Conservation (phyloP, 2,329 filamentous ascomycete genomes). For the Sporothrix mexicana region DNA sequence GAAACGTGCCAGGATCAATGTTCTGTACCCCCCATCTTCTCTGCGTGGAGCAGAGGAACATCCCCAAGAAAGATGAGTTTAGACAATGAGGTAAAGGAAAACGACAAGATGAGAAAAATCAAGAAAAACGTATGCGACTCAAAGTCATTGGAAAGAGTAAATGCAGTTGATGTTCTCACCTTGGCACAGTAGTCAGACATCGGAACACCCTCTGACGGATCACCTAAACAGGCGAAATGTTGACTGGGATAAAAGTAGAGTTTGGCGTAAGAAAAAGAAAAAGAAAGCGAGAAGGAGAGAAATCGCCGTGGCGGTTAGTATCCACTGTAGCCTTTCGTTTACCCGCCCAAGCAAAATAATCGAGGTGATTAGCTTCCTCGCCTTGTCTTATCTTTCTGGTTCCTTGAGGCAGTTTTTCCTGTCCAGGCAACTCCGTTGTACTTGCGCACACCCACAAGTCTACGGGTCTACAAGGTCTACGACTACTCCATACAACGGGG, state of each 20-base stretch:
- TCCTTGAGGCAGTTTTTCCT: background rate
- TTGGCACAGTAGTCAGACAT: too few relatives aligned
- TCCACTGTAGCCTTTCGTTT: conserved; percentile 1
- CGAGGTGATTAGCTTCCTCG: too few relatives aligned
- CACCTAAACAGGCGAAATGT: conserved; percentile 7
- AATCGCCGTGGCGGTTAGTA: background rate
- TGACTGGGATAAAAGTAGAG: background rate
- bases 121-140: background rate
- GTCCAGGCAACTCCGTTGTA: conserved; percentile 2
- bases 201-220: background rate
- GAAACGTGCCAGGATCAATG: background rate
- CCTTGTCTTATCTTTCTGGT: background rate
- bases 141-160: background rate
- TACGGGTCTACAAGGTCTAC: background rate
- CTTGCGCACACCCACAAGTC: background rate
- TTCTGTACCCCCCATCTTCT: background rate
- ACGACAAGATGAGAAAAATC: background rate
- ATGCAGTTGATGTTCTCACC: background rate
- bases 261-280: background rate
- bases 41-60: background rate
- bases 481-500: background rate
- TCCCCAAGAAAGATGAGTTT: background rate
- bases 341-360: background rate
- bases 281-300: background rate
- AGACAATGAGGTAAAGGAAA: background rate